Conservation (phyloP, 2,329 filamentous ascomycete genomes). For the Blumeria hordei region DNA sequence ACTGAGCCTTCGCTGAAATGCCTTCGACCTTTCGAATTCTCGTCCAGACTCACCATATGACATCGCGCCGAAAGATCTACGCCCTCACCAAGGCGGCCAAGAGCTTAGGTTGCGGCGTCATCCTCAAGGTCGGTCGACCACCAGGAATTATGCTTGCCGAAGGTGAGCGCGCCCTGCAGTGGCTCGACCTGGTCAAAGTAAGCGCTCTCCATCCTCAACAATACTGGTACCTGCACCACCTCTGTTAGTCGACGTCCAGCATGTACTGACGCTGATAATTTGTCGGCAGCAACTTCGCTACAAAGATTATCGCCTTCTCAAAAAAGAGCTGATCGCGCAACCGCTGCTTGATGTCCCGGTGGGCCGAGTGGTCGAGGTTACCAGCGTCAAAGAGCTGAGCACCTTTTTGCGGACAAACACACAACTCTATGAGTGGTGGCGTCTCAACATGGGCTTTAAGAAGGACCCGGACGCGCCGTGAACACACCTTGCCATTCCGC, state of each 20-base stretch:
- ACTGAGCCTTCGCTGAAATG: not conserved
- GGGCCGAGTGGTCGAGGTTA: conserved; percentile 8
- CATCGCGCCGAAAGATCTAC: conserved; percentile 48
- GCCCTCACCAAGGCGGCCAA: conserved; percentile 39
- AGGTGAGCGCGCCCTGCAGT: conserved; percentile 7
- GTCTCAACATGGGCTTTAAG: conserved; percentile 10
- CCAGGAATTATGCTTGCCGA: conserved; percentile 65
- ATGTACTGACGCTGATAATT: not conserved
- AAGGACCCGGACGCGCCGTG: not conserved
- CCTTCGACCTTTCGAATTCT: conserved; percentile 21
- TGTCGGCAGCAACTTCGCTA: conserved; percentile 11
- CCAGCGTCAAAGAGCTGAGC: conserved; percentile 8
- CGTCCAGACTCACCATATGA: conserved; percentile 62
- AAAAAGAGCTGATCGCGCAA: conserved; percentile 7
- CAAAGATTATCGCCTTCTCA: conserved; percentile 12
- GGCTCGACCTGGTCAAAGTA: conserved; percentile 11
- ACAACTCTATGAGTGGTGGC: conserved; percentile 11
- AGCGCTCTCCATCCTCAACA: not conserved
- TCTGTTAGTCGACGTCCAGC: not conserved
- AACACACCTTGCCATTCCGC: no score
- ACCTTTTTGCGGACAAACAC: conserved; percentile 6
- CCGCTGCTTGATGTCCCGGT: conserved; percentile 4
- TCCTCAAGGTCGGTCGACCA: conserved; percentile 40
- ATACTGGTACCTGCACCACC: not conserved
- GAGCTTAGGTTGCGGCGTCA: conserved; percentile 31